A percentile compares a stretch with the other conserved stretches of the same genome.
Evolutionary conservation across 176 grass and related monocot genomes (phyloP).

Genomic region (Triticum dicoccoides): DNA sequence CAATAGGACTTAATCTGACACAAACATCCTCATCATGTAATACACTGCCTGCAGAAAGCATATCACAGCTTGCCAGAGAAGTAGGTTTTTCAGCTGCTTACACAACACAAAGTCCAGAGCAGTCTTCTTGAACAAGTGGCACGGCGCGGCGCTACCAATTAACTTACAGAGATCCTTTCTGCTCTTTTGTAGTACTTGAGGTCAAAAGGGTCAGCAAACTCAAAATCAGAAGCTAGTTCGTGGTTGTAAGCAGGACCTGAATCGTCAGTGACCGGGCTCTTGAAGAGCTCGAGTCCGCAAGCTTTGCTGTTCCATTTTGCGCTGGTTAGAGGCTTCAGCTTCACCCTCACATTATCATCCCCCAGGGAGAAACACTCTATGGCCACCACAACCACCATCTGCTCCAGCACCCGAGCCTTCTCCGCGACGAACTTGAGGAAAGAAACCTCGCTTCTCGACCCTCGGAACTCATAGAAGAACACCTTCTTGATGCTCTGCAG

Average conservation of each 20-base stretch:
- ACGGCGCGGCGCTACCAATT: not conserved
- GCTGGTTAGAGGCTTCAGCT: not conserved
- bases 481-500: not conserved
- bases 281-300: not conserved
- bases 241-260: not conserved
- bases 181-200: not conserved
- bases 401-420: not conserved
- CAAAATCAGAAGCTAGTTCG: not conserved
- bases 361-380: not conserved
- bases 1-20: not conserved
- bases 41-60: not conserved
- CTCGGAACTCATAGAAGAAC: not conserved
- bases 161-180: not conserved
- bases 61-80: not conserved
- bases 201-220: not conserved
- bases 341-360: not conserved
- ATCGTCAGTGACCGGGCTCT: not conserved
- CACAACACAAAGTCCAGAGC: not conserved
- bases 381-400: not conserved
- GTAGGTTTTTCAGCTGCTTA: not conserved
- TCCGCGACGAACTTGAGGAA: not conserved
- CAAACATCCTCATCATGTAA: not conserved
- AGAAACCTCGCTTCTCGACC: not conserved
- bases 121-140: not conserved
- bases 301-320: conserved; percentile 1